Conservation (phyloP, 163 green algal species). For the Scenedesmus sp. region DNA sequence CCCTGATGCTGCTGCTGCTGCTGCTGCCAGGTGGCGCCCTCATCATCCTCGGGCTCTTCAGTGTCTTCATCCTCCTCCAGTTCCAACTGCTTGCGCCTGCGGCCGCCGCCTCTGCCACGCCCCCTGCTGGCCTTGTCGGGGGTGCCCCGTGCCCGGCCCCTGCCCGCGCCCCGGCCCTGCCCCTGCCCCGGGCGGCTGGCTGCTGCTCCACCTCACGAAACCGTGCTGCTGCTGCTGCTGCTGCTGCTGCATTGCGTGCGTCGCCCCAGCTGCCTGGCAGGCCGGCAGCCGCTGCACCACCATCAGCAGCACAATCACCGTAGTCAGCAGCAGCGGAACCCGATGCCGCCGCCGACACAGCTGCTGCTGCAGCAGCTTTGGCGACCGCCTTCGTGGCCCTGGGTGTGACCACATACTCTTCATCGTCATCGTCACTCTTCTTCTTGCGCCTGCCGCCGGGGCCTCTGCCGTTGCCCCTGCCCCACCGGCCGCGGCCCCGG, state of each 20-base stretch:
- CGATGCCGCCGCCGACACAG: not conserved
- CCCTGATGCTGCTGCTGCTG: constrained; percentile 1
- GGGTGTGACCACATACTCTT: not conserved
- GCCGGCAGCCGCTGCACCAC: not conserved
- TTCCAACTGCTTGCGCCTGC: not conserved
- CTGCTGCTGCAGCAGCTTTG: constrained; percentile 5
- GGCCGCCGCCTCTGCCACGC: not conserved
- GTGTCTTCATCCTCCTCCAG: not conserved
- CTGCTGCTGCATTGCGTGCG: not conserved
- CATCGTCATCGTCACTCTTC: not conserved
- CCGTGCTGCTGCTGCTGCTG: not conserved
- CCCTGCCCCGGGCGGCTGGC: not conserved
- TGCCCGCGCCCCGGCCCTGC: not conserved
- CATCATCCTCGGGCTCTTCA: not conserved
- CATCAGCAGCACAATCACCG: not conserved
- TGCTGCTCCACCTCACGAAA: not conserved
- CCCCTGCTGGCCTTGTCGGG: not conserved
- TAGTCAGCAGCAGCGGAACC: constrained; percentile 3
- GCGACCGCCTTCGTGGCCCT: not conserved
- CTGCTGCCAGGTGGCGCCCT: not conserved
- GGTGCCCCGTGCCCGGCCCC: not conserved
- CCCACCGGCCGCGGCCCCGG: not conserved
- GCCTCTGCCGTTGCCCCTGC: not conserved
- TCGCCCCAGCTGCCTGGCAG: not conserved
- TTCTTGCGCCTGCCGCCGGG: not conserved